A percentile compares a stretch with the other conserved stretches of the same genome.
Conservation (phyloP, 2,329 filamentous ascomycete genomes). For the Cercospora zeae-maydis region DNA sequence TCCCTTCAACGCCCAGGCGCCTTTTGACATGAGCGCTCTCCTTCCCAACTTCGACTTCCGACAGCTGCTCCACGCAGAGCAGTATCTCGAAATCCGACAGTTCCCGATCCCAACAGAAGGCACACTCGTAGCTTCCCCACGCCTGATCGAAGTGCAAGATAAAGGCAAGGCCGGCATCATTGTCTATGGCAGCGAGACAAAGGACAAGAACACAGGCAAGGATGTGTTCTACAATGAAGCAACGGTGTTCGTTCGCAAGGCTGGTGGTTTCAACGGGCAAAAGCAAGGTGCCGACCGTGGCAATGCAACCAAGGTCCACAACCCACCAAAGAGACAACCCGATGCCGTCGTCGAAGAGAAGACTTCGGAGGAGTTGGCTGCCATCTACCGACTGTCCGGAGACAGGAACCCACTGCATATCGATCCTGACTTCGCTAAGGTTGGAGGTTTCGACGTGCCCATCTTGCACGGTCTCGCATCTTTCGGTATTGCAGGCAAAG, state of each 20-base stretch:
- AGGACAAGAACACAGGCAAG: slow-evolving; percentile 79
- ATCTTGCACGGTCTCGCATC: slow-evolving; percentile 97
- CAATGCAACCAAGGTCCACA: slow-evolving; percentile 73
- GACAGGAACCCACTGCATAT: slow-evolving; percentile 97
- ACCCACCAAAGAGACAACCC: slow-evolving; percentile 69
- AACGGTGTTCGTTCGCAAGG: slow-evolving; percentile 87
- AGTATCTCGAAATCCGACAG: slow-evolving; percentile 91
- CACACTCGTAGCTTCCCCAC: slow-evolving; percentile 69
- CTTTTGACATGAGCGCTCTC: slow-evolving; percentile 75
- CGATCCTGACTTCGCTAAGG: slow-evolving; percentile 88
- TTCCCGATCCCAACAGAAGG: slow-evolving; percentile 85
- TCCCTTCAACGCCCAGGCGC: slow-evolving; percentile 77
- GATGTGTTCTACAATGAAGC: slow-evolving; percentile 96
- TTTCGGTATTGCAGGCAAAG: slow-evolving; percentile 88
- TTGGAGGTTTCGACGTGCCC: slow-evolving; percentile 89
- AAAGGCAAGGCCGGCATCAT: slow-evolving; percentile 88
- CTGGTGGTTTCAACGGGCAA: slow-evolving; percentile 82
- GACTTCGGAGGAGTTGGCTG: slow-evolving; percentile 87
- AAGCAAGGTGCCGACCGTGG: slow-evolving; percentile 75
- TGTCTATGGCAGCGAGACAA: slow-evolving; percentile 74
- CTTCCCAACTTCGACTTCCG: slow-evolving; percentile 96
- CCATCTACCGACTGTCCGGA: slow-evolving; percentile 86
- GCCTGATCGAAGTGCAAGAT: slow-evolving; percentile 90
- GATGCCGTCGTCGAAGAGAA: slow-evolving; percentile 80
- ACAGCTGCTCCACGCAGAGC: slow-evolving; percentile 98